Evolutionary conservation across 2,329 filamentous ascomycete species (phyloP).

Genomic region (Colletotrichum eleusines): DNA sequence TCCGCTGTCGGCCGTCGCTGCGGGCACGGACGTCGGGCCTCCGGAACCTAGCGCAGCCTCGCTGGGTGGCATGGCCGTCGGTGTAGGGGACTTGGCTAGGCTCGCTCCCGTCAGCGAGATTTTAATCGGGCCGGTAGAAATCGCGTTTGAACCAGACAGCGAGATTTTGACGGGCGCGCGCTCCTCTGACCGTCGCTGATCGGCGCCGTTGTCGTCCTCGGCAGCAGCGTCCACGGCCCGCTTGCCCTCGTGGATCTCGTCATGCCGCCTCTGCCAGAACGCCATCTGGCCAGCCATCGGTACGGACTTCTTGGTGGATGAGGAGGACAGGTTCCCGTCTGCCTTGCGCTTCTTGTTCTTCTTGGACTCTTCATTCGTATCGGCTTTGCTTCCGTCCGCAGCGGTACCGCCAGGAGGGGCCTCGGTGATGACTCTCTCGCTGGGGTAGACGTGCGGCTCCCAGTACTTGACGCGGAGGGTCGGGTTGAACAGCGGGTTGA

Average conservation of each 20-base stretch:
- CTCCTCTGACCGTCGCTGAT: constrained; percentile 14
- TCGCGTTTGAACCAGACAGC: constrained; percentile 31
- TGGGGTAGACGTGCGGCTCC: constrained; percentile 80
- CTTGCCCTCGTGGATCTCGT: constrained; percentile 52
- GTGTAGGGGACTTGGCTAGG: constrained; percentile 21
- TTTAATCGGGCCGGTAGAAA: constrained; percentile 45
- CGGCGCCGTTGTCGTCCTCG: constrained; percentile 13
- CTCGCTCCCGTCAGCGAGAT: constrained; percentile 47
- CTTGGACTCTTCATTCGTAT: constrained; percentile 48
- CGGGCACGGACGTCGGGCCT: constrained; percentile 38
- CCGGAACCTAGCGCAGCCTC: constrained; percentile 42
- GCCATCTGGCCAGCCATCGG: constrained; percentile 59
- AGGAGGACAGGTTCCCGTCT: constrained; percentile 51
- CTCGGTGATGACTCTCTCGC: constrained; percentile 70
- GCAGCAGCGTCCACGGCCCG: constrained; percentile 4
- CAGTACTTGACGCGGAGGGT: constrained; percentile 79
- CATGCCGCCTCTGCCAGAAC: constrained; percentile 59
- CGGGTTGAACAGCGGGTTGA: constrained; percentile 77
- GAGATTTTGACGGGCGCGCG: constrained; percentile 43
- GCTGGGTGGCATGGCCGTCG: not conserved
- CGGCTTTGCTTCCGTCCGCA: constrained; percentile 53
- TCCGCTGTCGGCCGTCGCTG: not conserved
- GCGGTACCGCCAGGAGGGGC: constrained; percentile 58
- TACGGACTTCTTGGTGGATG: constrained; percentile 53
- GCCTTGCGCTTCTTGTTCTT: constrained; percentile 68